Conservation (phyloP, 2,329 filamentous ascomycete genomes). For the Dryadomyces quercus-mongolicae region DNA sequence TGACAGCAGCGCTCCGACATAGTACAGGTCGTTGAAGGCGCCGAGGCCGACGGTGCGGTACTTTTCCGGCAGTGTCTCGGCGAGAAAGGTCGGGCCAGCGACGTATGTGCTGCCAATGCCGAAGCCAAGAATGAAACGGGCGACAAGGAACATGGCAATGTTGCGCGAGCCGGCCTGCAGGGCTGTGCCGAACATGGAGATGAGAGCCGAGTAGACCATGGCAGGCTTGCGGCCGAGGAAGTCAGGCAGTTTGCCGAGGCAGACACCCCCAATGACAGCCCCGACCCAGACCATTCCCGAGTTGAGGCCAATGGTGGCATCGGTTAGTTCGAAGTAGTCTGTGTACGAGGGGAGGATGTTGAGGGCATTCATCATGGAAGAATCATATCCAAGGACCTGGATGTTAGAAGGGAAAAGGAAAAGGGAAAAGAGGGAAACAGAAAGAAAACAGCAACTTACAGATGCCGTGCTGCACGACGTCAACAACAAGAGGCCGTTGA, state of each 20-base stretch:
- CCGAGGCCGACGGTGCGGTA: constrained; percentile 23
- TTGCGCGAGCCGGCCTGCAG: constrained; percentile 14
- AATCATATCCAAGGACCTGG: constrained; percentile 16
- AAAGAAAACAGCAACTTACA: no score
- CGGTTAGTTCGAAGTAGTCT: constrained; percentile 20
- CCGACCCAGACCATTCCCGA: constrained; percentile 16
- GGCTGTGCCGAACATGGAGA: constrained; percentile 11
- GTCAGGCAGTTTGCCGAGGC: constrained; percentile 11
- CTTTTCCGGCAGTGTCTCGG: constrained; percentile 5
- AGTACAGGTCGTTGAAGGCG: constrained; percentile 28
- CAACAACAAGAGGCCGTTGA: no score
- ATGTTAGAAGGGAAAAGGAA: no score
- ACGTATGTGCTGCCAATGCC: constrained; percentile 23
- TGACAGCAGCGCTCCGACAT: constrained; percentile 29
- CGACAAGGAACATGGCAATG: constrained; percentile 16
- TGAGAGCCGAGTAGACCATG: constrained; percentile 5
- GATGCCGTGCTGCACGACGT: no score
- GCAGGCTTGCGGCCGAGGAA: constrained; percentile 13
- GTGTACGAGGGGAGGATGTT: constrained; percentile 21
- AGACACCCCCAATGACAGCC: constrained; percentile 4
- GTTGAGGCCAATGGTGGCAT: constrained; percentile 19
- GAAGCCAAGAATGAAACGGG: constrained; percentile 19
- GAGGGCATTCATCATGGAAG: constrained; percentile 19
- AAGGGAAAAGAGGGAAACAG: no score
- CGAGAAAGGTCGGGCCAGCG: constrained; percentile 4